Conservation (phyloP, 305 asterid species). For the Fraxinus sp. region DNA sequence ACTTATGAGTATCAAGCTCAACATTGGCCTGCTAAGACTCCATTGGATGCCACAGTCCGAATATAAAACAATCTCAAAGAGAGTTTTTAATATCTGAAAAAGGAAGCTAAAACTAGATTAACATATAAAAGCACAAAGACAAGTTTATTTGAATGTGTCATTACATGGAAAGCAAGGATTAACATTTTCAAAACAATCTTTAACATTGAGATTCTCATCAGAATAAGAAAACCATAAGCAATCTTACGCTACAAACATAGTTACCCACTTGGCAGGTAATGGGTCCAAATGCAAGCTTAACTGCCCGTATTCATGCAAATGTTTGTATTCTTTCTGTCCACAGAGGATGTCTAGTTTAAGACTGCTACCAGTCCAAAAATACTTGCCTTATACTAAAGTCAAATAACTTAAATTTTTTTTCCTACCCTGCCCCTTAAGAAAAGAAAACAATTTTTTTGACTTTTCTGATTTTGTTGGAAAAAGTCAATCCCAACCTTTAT, state of each 20-base stretch:
- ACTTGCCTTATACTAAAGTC: not conserved
- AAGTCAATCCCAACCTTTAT: not conserved
- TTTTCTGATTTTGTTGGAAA: not conserved
- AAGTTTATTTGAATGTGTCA: not conserved
- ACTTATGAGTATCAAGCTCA: slow-evolving; percentile 86
- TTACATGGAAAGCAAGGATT: not conserved
- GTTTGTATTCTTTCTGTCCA: not conserved
- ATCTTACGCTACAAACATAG: not conserved
- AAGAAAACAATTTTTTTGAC: not conserved
- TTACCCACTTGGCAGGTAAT: not conserved
- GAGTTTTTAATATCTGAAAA: slow-evolving; percentile 77
- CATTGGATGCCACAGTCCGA: slow-evolving; percentile 94
- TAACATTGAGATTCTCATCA: not conserved
- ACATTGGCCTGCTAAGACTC: slow-evolving; percentile 97
- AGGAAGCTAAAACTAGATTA: slow-evolving; percentile 23
- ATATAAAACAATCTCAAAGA: slow-evolving; percentile 87
- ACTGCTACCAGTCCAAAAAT: not conserved
- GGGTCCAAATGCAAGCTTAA: not conserved
- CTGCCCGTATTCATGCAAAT: not conserved
- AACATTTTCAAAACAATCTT: not conserved
- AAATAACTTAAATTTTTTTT: not conserved
- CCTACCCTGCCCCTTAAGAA: not conserved
- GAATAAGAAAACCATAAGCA: not conserved
- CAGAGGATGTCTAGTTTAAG: not conserved
- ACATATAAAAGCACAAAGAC: slow-evolving; percentile 17